Evolutionary conservation across 2,329 filamentous ascomycete genomes (phyloP).

Genomic region (Trematosphaeria pertusa): DNA sequence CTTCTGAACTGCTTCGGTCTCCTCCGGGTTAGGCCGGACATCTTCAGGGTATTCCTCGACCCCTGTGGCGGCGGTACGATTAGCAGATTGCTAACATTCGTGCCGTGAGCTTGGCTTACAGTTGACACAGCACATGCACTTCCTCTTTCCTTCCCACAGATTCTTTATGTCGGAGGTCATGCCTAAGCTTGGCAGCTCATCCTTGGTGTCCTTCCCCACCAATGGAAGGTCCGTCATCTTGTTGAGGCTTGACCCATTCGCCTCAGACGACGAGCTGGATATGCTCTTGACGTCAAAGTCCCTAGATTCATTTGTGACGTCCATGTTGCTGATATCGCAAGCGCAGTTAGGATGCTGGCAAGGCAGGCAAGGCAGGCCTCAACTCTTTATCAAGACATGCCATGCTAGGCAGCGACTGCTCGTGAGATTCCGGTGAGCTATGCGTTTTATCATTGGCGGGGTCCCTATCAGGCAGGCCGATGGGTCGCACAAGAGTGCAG

Average conservation of each 20-base stretch:
- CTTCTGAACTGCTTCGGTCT: constrained; percentile 21
- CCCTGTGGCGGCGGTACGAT: too few species aligned
- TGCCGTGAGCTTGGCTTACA: too few species aligned
- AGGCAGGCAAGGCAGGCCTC: neutral
- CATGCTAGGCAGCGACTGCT: constrained; percentile 4
- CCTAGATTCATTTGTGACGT: neutral
- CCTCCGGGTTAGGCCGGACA: constrained; percentile 19
- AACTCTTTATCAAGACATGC: constrained; percentile 6
- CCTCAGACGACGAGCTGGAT: constrained; percentile 8
- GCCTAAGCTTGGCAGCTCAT: constrained; percentile 12
- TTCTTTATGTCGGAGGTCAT: constrained; percentile 25
- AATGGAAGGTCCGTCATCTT: neutral
- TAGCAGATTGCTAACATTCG: too few species aligned
- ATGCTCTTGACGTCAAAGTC: constrained; percentile 22
- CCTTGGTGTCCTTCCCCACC: constrained; percentile 15
- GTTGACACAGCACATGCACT: constrained; percentile 23
- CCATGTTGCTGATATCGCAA: neutral
- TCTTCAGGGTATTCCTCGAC: constrained; percentile 21
- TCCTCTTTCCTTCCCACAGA: constrained; percentile 21
- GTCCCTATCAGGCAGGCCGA: too few species aligned
- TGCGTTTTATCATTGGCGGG: too few species aligned
- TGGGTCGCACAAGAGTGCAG: neutral
- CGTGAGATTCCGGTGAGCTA: constrained; percentile 4
- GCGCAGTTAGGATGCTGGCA: too few species aligned
- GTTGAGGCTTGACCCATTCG: neutral